phyloP scores from a whole-genome alignment of 2,329 filamentous ascomycete genomes.

The Colletotrichum tabaci region DNA sequence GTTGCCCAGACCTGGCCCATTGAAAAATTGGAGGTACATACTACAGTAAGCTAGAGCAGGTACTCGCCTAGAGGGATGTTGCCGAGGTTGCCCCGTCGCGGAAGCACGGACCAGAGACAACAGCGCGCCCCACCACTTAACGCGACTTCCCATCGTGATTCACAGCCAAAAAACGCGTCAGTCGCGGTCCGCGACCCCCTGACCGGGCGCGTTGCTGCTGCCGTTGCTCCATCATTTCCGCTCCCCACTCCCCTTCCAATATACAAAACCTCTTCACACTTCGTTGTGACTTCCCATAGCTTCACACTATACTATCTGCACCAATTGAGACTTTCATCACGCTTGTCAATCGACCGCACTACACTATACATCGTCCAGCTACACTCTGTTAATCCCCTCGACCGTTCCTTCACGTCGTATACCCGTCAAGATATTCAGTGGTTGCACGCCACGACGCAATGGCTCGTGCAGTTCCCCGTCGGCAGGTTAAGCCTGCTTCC shows the following conservation, averaged over 20 bases:
- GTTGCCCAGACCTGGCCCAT: slow-evolving; percentile 6
- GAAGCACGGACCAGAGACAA: slow-evolving; percentile 19
- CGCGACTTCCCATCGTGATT: slow-evolving; percentile 35
- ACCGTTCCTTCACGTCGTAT: background rate
- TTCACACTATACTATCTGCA: slow-evolving; percentile 10
- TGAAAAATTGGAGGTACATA: background rate
- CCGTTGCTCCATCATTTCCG: slow-evolving; percentile 33
- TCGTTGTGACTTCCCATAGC: slow-evolving; percentile 24
- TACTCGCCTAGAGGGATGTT: background rate
- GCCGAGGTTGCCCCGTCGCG: slow-evolving; percentile 31
- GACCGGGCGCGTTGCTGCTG: slow-evolving; percentile 34
- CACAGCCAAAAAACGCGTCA: slow-evolving; percentile 32
- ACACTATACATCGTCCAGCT: background rate
- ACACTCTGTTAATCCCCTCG: background rate
- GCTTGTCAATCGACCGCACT: slow-evolving; percentile 17
- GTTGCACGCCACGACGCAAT: slow-evolving; percentile 36
- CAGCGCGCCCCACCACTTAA: slow-evolving; percentile 35
- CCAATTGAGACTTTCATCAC: background rate
- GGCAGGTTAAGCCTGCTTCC: slow-evolving; percentile 39
- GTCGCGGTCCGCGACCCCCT: slow-evolving; percentile 35
- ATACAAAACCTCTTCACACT: slow-evolving; percentile 38
- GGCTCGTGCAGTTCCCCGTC: slow-evolving; percentile 41
- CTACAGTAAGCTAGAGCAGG: too few relatives aligned
- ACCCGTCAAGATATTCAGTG: slow-evolving; percentile 1
- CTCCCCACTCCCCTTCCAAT: slow-evolving; percentile 40